Evolutionary conservation across 2,329 filamentous ascomycete species (phyloP).

Genomic region (Acephala macrosclerotiorum): DNA sequence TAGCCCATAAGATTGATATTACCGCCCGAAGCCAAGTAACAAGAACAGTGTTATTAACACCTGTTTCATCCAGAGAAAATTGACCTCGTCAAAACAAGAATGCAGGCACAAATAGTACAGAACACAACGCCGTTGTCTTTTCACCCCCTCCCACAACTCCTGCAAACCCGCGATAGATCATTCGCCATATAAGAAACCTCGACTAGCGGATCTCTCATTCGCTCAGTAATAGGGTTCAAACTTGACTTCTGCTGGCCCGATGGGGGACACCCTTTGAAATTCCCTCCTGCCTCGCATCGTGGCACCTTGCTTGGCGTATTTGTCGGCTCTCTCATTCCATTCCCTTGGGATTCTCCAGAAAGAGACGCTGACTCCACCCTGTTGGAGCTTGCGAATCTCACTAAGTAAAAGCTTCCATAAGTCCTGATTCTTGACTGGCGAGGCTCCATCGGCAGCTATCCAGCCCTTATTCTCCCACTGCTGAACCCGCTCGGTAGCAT

Average conservation of each 20-base stretch:
- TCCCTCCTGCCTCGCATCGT: not conserved
- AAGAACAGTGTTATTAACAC: too few relatives aligned
- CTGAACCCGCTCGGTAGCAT: conserved; percentile 52
- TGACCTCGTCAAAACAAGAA: too few relatives aligned
- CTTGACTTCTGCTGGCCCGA: not conserved
- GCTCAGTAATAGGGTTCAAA: too few relatives aligned
- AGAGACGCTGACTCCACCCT: conserved; percentile 46
- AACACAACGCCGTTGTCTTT: too few relatives aligned
- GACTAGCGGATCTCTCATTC: too few relatives aligned
- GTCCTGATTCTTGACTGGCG: conserved; percentile 56
- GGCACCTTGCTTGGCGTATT: conserved; percentile 14
- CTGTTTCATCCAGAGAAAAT: too few relatives aligned
- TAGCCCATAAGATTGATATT: too few relatives aligned
- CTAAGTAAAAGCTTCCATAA: conserved; percentile 58
- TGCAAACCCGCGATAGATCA: too few relatives aligned
- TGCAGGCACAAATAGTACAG: too few relatives aligned
- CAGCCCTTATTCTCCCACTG: conserved; percentile 55
- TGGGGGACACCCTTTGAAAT: not conserved
- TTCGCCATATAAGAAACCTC: too few relatives aligned
- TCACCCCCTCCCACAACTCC: too few relatives aligned
- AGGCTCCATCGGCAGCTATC: conserved; percentile 42
- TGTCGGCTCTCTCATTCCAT: conserved; percentile 52
- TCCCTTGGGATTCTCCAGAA: conserved; percentile 57
- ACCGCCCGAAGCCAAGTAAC: too few relatives aligned
- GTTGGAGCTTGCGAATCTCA: conserved; percentile 45